Evolutionary conservation across 2,329 filamentous ascomycete genomes (phyloP).

Genomic region (Aspergillus ustus): DNA sequence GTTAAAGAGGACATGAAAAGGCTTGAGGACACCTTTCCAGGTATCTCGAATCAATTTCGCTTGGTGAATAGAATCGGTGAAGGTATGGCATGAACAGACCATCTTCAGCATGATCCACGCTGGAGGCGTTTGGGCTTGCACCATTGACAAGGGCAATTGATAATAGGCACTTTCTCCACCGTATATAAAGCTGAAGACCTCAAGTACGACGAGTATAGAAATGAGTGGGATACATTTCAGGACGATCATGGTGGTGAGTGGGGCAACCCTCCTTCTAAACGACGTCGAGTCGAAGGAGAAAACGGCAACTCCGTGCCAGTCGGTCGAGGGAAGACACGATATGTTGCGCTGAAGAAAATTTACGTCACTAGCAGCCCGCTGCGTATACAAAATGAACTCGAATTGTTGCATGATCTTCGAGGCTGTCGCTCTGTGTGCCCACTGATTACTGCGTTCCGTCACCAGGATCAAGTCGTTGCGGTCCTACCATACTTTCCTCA

Average conservation of each 20-base stretch:
- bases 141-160: not conserved
- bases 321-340: conserved; percentile 65
- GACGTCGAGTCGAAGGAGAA: conserved; percentile 49
- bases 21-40: conserved; percentile 79
- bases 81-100: conserved; percentile 58
- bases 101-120: not conserved
- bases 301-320: conserved; percentile 36
- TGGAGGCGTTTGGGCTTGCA: not conserved
- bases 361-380: conserved; percentile 95
- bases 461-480: conserved; percentile 92
- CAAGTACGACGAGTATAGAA: conserved; percentile 79
- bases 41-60: conserved; percentile 81
- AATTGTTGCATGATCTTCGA: conserved; percentile 85
- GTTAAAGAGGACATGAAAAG: conserved; percentile 87
- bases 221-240: conserved; percentile 79
- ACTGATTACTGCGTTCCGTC: conserved; percentile 93
- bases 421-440: conserved; percentile 87
- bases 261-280: conserved; percentile 70
- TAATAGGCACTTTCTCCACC: conserved; percentile 91
- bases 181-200: conserved; percentile 98
- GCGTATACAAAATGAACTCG: conserved; percentile 94
- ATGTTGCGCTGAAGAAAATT: conserved; percentile 98
- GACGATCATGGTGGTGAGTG: conserved; percentile 67
- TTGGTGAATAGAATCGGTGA: conserved; percentile 97
- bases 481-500: conserved; percentile 95